Evolutionary conservation across 257 asterid genomes (phyloP), one percentile per base, ranked within the genome.

Genomic region (Capsicum baccatum): DNA sequence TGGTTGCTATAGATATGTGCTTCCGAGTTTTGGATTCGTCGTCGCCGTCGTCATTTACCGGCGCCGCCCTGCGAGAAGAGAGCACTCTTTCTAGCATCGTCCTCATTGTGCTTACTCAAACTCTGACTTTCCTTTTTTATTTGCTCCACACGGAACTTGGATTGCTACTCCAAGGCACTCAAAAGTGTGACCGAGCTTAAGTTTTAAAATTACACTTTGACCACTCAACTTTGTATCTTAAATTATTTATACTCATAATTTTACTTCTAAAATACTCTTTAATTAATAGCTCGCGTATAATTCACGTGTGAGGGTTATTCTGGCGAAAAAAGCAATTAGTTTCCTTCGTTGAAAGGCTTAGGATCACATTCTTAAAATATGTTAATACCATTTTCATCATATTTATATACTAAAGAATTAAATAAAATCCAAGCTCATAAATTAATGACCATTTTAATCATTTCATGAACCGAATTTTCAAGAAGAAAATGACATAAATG

Each of bases 21-120:
- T 94, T 96, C 16, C 98, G 95, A 47, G 88, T 92, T 90, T 96
- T 96, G 80, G 99, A 94, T 84, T 92, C 98, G 89, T 84, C 95
- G 64, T 85, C 83, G 6, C 87, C 95, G 6, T 91, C 98, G 90
- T 76, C 88, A 86, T 91, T 90, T 74, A 85, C 92, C 79, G 95
- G 88, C 76, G 92, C 76, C 80, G 93, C 81, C 83, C 98, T 90
- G 82, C 98, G 93, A 6, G 89, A 84, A 52, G 98, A 96, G 79
- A 96, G 90, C 37, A 93, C 97, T 74, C 99, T 86, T 78, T 96
- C 99, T 55, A 96, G 96, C 91, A 94, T 86, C 83, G 89, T 89
- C 85, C 83, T 85, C 70, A 80, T 78, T 59, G 57, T 48, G 80
- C 80, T 73, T 19, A 73, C 42, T 47, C 80, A 19, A 19, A 62